Base-by-base conservation (phyloP, 2,329 filamentous ascomycete genomes). In the Pseudopithomyces chartarum region DNA sequence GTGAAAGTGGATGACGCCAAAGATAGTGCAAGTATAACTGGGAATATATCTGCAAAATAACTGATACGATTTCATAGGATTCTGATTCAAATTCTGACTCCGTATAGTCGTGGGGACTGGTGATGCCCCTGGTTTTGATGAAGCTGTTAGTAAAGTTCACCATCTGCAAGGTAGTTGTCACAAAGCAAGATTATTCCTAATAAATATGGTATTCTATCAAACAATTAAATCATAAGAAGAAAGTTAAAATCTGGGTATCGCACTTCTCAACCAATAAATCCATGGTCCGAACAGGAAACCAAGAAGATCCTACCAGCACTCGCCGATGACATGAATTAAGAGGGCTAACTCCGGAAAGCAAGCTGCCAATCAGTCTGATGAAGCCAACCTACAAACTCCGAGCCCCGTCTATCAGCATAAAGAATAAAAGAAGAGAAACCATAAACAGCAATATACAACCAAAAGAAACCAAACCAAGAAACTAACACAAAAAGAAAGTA, bases 1-100 rank as follows among this genome's bases (percentile, higher is more conserved):
- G 15, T 71, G 44, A 62, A 19, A 13, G 15, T 11, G 33, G 34
- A 4, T n/a, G 20, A 13, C 15, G 20, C 40, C 26, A 29, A 12
- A 34, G 17, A 15, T 4, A 23, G 17, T 33, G 3, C 6, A 34
- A 22, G n/a, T 17, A 22, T 34, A n/a, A 5, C 8, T 20, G 3
- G 12, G 13, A 26, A 7, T 13, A 2, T 15, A 23, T 26, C 22
- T 29, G 11, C 19, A 44, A 11, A 20, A 44, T 11, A 36, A 29
- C 44, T 47, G 22, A 47, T 34, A 32, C 15, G 22, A 11, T 34
- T 47, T 26, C n/a, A 47, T 11, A 17, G 10, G 6, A n/a, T 17
- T 17, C 3, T n/a, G 32, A 32, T 26, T 5, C 5, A 29, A 29
- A 29, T 8, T 29, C n/a, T n/a, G n/a, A n/a, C n/a, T n/a, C n/a